Conservation (phyloP, 139 green algal genomes). For the Chlorella vulgaris region DNA sequence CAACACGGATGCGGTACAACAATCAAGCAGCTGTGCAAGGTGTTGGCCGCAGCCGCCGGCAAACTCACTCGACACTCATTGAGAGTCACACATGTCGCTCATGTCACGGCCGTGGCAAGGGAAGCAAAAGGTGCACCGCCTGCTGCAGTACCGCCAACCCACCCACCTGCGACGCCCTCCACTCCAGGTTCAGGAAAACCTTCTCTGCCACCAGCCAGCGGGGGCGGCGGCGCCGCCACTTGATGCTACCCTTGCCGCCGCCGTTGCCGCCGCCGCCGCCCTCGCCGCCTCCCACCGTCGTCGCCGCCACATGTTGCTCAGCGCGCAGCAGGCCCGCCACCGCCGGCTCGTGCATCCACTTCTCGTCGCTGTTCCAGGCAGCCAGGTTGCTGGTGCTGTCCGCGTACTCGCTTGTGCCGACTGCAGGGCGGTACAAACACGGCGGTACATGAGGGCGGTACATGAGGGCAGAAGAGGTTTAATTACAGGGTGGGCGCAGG, state of each 20-base stretch:
- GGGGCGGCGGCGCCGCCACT: conserved; percentile 49
- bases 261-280: not conserved
- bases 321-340: conserved; percentile 44
- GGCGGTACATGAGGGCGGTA: no score
- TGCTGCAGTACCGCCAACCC: not conserved
- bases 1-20: not conserved
- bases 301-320: conserved; percentile 8
- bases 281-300: not conserved
- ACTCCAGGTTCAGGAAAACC: conserved; percentile 50
- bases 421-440: no score
- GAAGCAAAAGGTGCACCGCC: not conserved
- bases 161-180: conserved; percentile 48
- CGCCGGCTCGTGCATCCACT: conserved; percentile 48
- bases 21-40: not conserved
- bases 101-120: no score
- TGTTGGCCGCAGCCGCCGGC: not conserved
- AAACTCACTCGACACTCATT: no score
- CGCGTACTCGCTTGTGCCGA: conserved; percentile 26
- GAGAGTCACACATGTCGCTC: no score
- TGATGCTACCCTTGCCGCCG: not conserved
- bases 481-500: no score
- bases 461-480: no score
- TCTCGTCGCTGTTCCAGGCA: conserved; percentile 48
- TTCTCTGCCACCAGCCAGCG: conserved; percentile 62
- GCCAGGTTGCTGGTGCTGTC: conserved; percentile 28